These are phyloP conservation scores for Aspergillus saccharolyticus DNA, from an alignment of 495 filamentous ascomycete genomes.

Conservation along the genomic window DNA sequence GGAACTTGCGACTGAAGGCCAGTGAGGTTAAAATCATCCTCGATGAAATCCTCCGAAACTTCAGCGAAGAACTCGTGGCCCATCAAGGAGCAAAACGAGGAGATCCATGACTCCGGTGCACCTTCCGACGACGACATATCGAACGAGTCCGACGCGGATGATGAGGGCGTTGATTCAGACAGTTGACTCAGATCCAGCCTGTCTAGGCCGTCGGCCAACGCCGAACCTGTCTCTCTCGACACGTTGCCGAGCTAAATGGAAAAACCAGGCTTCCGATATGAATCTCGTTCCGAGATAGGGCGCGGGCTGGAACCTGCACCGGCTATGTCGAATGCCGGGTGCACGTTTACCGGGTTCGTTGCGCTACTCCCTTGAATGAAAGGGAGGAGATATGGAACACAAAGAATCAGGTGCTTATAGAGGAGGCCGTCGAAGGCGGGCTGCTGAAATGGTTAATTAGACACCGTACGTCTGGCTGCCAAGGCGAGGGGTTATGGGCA, in stretches of 20 bases:
- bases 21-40: constrained; percentile 98
- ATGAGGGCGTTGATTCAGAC: constrained; percentile 46
- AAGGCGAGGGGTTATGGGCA: constrained; percentile 32
- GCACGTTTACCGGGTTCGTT: constrained; percentile 2
- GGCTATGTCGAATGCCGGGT: constrained; percentile 6
- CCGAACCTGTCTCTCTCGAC: constrained; percentile 49
- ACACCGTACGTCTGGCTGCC: constrained; percentile 8
- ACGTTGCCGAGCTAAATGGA: constrained; percentile 42
- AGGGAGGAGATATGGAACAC: not conserved
- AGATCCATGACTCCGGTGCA: constrained; percentile 92
- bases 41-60: constrained; percentile 97
- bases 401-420: not conserved
- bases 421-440: not conserved
- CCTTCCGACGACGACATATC: constrained; percentile 69
- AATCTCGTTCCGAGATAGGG: constrained; percentile 24
- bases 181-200: constrained; percentile 50
- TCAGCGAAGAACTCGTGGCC: constrained; percentile 99
- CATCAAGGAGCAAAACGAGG: constrained; percentile 88
- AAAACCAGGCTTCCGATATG: constrained; percentile 11
- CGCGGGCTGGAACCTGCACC: constrained; percentile 10
- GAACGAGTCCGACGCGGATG: constrained; percentile 45
- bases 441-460: not conserved
- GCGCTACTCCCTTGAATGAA: not conserved
- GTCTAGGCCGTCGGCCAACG: constrained; percentile 49
- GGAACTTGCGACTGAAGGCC: constrained; percentile 91